Conservation (phyloP, 306 rosid genomes). For the Lablab purpureus region DNA sequence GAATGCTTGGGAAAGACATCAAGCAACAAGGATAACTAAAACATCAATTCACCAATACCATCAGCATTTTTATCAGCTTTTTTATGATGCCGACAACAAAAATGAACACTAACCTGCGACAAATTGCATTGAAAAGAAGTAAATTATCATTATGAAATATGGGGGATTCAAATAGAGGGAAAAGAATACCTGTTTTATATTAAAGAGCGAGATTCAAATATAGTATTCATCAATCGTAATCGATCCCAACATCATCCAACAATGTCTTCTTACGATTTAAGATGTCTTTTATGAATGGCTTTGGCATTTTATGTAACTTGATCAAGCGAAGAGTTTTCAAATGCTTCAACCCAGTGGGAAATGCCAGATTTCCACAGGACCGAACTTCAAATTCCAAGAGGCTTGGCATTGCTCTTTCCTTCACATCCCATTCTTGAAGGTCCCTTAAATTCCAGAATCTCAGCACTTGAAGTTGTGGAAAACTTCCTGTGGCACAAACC, state of each 20-base stretch:
- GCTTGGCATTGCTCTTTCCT: slow-evolving; percentile 44
- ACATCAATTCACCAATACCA: background rate
- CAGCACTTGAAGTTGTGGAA: slow-evolving; percentile 49
- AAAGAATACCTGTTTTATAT: slow-evolving; percentile 5
- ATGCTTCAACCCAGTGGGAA: slow-evolving; percentile 38
- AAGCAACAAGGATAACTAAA: slow-evolving; percentile 8
- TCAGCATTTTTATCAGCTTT: background rate
- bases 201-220: background rate
- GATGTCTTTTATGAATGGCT: background rate
- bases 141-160: slow-evolving; percentile 25
- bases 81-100: background rate
- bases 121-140: background rate
- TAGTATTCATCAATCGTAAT: background rate
- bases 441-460: slow-evolving; percentile 46
- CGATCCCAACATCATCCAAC: slow-evolving; percentile 14
- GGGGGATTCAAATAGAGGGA: background rate
- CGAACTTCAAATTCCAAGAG: slow-evolving; percentile 51
- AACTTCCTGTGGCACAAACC: slow-evolving; percentile 33
- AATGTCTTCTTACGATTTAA: background rate
- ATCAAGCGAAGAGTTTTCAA: slow-evolving; percentile 40
- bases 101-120: background rate
- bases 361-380: background rate
- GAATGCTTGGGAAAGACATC: slow-evolving; percentile 16
- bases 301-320: slow-evolving; percentile 41
- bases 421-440: slow-evolving; percentile 40